phyloP scores from a whole-genome alignment of 108 stramenopile genomes.

The Parmales sp. region DNA sequence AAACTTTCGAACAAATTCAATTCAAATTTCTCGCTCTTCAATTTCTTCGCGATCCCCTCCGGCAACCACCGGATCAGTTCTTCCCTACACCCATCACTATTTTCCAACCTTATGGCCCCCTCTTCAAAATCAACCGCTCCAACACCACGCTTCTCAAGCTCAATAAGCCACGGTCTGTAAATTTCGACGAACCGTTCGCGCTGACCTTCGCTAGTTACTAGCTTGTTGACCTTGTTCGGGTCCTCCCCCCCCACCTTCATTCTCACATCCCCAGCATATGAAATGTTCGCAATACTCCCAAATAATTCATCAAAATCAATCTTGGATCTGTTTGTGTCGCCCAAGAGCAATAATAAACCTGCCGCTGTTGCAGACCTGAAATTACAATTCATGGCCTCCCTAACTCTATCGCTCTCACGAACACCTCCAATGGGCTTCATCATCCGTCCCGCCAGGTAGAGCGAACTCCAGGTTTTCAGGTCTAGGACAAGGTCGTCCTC shows the following conservation, averaged over 20 bases:
- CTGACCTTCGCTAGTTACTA: neutral
- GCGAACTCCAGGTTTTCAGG: neutral
- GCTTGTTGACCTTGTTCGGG: neutral
- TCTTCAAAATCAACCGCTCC: neutral
- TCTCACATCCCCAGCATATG: neutral
- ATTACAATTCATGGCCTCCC: neutral
- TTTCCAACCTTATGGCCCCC: neutral
- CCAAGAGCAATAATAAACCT: neutral
- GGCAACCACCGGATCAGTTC: neutral
- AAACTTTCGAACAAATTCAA: neutral
- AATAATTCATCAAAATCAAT: neutral
- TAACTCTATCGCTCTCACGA: neutral
- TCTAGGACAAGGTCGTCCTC: neutral
- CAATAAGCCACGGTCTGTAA: neutral
- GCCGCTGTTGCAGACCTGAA: neutral
- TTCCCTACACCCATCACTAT: neutral
- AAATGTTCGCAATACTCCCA: neutral
- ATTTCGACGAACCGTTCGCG: neutral
- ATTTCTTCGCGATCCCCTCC: neutral
- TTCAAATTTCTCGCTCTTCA: neutral
- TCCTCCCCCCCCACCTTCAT: neutral
- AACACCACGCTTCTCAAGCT: neutral
- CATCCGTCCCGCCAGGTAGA: neutral
- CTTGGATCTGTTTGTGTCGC: neutral
- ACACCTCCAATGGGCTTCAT: neutral